Conservation (phyloP, 1,139 yeast species). For the Blastobotrys aristatus region DNA sequence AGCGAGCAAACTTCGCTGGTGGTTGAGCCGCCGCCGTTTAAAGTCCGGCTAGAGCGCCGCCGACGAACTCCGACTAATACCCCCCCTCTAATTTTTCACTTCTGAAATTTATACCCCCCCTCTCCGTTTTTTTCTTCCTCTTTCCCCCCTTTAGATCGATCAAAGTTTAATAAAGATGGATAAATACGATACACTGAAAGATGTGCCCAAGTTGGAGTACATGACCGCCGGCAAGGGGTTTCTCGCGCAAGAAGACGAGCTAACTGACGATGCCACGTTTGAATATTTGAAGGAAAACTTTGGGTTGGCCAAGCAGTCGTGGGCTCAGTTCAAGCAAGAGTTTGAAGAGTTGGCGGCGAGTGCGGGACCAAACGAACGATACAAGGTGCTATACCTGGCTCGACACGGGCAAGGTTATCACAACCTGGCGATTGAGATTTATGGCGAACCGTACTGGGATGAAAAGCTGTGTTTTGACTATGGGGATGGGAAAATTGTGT, state of each 20-base stretch:
- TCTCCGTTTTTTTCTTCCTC: background rate
- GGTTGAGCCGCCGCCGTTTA: constrained; percentile 27
- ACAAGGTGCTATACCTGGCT: constrained; percentile 58
- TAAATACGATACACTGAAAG: constrained; percentile 5
- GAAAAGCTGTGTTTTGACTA: constrained; percentile 39
- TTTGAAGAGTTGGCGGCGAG: constrained; percentile 38
- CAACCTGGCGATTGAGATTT: constrained; percentile 54
- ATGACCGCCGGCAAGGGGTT: constrained; percentile 36
- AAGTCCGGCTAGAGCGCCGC: constrained; percentile 24
- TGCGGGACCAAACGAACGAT: constrained; percentile 38
- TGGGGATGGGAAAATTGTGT: constrained; percentile 47
- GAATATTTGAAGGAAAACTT: constrained; percentile 46
- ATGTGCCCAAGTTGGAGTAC: constrained; percentile 12
- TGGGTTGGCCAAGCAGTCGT: constrained; percentile 42
- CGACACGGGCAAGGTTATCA: constrained; percentile 81
- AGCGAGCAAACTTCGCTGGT: constrained; percentile 24
- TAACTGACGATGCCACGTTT: constrained; percentile 46
- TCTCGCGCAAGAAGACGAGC: constrained; percentile 46
- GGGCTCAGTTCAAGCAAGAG: constrained; percentile 41
- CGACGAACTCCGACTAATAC: constrained; percentile 13
- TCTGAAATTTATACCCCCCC: too few relatives aligned
- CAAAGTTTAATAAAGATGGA: background rate
- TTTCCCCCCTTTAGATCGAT: background rate
- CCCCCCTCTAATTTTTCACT: background rate
- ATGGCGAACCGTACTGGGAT: constrained; percentile 57